Base-by-base conservation (phyloP, 2,329 filamentous ascomycete species). In the Endothia cerciana region DNA sequence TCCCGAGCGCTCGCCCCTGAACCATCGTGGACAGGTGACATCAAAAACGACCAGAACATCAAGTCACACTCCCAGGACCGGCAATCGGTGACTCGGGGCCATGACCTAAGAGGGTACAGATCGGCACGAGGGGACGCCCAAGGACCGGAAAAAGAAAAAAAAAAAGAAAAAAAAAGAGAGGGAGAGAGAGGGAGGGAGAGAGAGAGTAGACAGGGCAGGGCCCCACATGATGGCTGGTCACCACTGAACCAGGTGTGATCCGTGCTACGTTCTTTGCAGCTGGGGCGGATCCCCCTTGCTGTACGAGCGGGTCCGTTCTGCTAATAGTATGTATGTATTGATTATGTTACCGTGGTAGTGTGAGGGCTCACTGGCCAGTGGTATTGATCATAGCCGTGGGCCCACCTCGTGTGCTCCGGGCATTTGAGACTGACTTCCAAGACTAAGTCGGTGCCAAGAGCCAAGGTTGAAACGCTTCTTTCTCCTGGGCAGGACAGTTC, bases 391-490 rank as follows among this genome's bases (percentile, higher is more conserved):
- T 49, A 28, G n/a, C 22, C 13, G 28, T 51, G 51, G 51, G 36
- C 30, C 51, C 51, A 33, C 30, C 30, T 55, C 51, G 28, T 33
- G 19, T 45, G 56, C 53, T 45, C 47, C 38, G 63, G n/a, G 63
- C 47, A 64, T 57, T 64, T 64, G 63, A 64, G 63, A 64, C 63
- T 61, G 47, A 43, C 60, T 61, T 49, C 28, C 60, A 38, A 51
- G 63, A 57, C 45, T 53, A 61, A 64, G 19, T 55, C 63, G 56
- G 63, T 64, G 63, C 63, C 63, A 64, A 64, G 63, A 43, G 19
- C 40, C 56, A 45, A 61, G 45, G 45, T 45, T 64, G 63, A 64
- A 61, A 64, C 63, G 63, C 60, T 61, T 64, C 43, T 61, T 60
- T 43, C 57, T 36, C 53, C 33, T 3, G 36, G 43, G 25, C 28